Evolutionary conservation across 352 stramenopile genomes (phyloP), one percentile per base, ranked within the genome.

Genomic region (Pythium myriotylum): DNA sequence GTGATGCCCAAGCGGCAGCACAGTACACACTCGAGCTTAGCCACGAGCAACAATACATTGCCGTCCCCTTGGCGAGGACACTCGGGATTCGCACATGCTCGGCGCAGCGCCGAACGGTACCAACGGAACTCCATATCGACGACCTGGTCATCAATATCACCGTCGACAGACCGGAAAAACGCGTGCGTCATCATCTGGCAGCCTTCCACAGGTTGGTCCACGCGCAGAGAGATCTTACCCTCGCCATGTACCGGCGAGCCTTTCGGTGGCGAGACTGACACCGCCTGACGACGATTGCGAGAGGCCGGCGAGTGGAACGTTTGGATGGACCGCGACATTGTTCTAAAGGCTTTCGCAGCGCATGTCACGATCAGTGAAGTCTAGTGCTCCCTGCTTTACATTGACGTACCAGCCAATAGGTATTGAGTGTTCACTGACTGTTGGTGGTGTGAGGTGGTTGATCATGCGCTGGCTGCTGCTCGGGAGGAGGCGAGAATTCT

Each of bases 121-220:
- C 73, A 82, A 20, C 52, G 56, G 54, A 79, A 82, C 52, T 67
- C 51, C 52, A 82, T 62, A 26, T 77, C 73, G 17, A 77, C 72
- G 40, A 75, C 65, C 37, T 77, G 62, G 52, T 82, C 70, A 24
- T 73, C 70, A 41, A 75, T 74, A 32, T 73, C 65, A 22, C 70
- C 65, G 2, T 73, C 73, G 24, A 74, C 62, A 4, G 70, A 77
- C 27, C 73, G 73, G 48, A 77, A 82, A 45, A 82, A 79, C 29
- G 72, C 69, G 41, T 82, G 73, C 22, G 71, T 73, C 56, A 64
- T 67, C 48, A 82, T 67, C 35, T 73, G 59, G 39, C 73, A 82
- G 20, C 63, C 61, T 27, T 82, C 68, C 12, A 82, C 72, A n/a
- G 73, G 73, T 46, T 82, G 73, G 47, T 82, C 73, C n/a, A 82